Evolutionary conservation across 129 eudicot species (phyloP), one percentile per base, ranked within the genome.

Genomic region (Artemisia argyi): DNA sequence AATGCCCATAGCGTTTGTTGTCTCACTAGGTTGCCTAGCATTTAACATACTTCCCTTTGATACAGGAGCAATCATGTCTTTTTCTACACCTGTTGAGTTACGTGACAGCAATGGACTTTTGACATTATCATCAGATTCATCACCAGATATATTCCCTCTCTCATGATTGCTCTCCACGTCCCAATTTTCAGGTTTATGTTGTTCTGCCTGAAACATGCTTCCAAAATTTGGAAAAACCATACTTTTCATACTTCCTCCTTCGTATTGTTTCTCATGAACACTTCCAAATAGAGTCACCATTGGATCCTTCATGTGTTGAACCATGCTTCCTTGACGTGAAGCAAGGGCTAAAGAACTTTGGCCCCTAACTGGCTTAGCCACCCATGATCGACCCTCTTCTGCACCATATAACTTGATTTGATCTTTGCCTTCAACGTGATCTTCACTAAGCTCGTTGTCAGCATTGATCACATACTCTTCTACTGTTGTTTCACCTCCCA

Each of bases 401-500:
- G 97, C 84, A 2, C 97, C 87, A 24, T 88, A 88, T 77, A 92
- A 66, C 82, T 85, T 86, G 81, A 91, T 80, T 50, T 80, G 79
- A 44, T 89, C 85, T 80, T 84, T 83, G 48, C 85, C 90, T 68
- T 87, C 84, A 12, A 82, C 81, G 46, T 77, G 75, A 35, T 78
- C 84, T 18, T 61, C 84, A 13, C 73, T 51, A 15, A 83, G 80
- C 42, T 82, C 96, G 28, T 89, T 82, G 73, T 78, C 88, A 9
- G 98, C 87, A 2, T 83, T 87, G 65, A 92, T 86, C 47, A 92
- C 65, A 63, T 92, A 92, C 83, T 92, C 96, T 80, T 92, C 96
- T 7, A 92, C 81, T 7, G 91, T 73, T 0, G 91, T 79, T 19
- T 92, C 96, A 10, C 84, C 95, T 60, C 98, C 98, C 52, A 62